Percentiles rank a stretch among this genome's conserved stretches.
These are phyloP conservation scores for Crucibulum parvulum DNA, from an alignment of 1,284 basidiomycete species.

Conservation along the genomic window DNA sequence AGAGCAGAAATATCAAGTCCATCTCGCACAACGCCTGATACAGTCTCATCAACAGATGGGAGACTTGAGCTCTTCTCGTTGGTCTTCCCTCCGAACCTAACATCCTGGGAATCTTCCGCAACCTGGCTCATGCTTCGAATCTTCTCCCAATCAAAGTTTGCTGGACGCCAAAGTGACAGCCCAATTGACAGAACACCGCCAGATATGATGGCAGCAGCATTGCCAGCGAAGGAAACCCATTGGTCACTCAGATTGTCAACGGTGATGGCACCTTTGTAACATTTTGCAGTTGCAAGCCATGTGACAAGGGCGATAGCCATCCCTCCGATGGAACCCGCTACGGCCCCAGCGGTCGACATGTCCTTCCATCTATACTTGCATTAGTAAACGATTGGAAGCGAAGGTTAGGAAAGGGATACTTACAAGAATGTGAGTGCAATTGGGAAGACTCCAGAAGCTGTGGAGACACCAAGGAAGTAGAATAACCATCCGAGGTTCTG, in stretches of 20 bases:
- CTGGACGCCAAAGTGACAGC: not conserved
- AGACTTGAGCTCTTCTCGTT: not conserved
- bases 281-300: constrained; percentile 35
- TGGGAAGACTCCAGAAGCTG: not conserved
- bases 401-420: not conserved
- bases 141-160: not conserved
- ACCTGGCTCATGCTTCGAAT: not conserved
- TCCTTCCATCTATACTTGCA: constrained; percentile 13
- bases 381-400: not conserved
- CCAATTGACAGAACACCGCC: not conserved
- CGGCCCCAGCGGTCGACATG: constrained; percentile 22
- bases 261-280: not conserved
- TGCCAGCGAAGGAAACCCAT: not conserved
- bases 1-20: constrained; percentile 19
- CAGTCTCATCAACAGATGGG: constrained; percentile 1
- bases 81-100: not conserved
- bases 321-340: constrained; percentile 52
- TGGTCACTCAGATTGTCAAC: not conserved
- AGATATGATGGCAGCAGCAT: not conserved
- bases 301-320: constrained; percentile 49
- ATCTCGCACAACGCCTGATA: constrained; percentile 32
- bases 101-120: not conserved
- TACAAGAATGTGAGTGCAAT: not conserved
- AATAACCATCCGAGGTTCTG: not conserved
- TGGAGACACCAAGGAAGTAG: not conserved